Percentiles rank a stretch among this genome's conserved stretches.
These are phyloP conservation scores for Fimicolochytrium jonesii DNA, from an alignment of 192 early-diverging fungal species.

Conservation along the genomic window DNA sequence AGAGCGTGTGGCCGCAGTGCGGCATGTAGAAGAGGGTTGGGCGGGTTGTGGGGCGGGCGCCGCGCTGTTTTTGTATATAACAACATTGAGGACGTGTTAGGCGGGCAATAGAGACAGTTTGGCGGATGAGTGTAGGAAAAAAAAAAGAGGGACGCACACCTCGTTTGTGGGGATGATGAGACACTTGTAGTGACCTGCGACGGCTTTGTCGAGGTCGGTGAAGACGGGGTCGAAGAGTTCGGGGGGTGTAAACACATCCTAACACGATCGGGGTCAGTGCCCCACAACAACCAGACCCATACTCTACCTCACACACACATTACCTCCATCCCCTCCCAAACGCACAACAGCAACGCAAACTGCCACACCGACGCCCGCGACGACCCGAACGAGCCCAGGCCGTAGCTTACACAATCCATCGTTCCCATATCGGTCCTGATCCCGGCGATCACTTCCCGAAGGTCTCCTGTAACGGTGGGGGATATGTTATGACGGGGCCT, in stretches of 20 bases:
- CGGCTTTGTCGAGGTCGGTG: conserved; percentile 9
- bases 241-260: not conserved
- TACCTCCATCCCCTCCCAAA: conserved; percentile 19
- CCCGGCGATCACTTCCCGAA: not conserved
- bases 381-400: conserved; percentile 1
- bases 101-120: no score
- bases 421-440: not conserved
- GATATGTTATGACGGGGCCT: no score
- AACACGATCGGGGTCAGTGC: no score
- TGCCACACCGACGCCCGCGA: conserved; percentile 4
- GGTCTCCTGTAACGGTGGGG: not conserved
- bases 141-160: conserved; percentile 2
- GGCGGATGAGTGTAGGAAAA: no score
- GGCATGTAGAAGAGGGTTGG: conserved; percentile 39
- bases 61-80: no score
- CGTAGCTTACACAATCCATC: conserved; percentile 13
- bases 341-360: conserved; percentile 16
- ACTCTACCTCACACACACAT: not conserved
- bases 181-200: conserved; percentile 8
- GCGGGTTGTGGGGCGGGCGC: not conserved
- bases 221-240: conserved; percentile 32
- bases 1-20: conserved; percentile 35
- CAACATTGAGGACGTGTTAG: no score
- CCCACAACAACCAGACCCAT: not conserved
- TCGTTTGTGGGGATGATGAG: conserved; percentile 22